Evolutionary conservation across 257 asterid genomes (phyloP).

Genomic region (Eucommia ulmoides): DNA sequence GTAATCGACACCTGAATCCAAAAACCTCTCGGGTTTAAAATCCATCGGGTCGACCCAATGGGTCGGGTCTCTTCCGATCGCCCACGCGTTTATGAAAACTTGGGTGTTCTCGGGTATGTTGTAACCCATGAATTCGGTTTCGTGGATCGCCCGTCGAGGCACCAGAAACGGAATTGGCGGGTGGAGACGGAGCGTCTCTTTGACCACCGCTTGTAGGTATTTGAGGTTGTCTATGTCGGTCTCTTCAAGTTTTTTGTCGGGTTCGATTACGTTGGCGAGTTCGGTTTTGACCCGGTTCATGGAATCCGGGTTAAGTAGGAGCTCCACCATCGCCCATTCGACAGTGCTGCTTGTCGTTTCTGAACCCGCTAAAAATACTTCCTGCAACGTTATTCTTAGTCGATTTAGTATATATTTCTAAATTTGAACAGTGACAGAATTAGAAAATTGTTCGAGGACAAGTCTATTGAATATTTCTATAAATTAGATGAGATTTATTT

Average conservation of each 20-base stretch:
- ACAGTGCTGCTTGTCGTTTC: conserved; percentile 50
- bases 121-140: conserved; percentile 35
- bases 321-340: conserved; percentile 69
- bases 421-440: too few relatives aligned
- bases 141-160: conserved; percentile 37
- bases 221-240: conserved; percentile 38
- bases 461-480: background rate
- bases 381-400: too few relatives aligned
- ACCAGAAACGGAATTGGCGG: conserved; percentile 45
- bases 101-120: conserved; percentile 35
- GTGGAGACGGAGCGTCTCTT: conserved; percentile 38
- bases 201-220: conserved; percentile 41
- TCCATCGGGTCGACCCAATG: conserved; percentile 36
- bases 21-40: conserved; percentile 44
- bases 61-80: conserved; percentile 47
- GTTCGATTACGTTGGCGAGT: conserved; percentile 20
- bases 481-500: background rate
- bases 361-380: conserved; percentile 54
- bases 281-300: conserved; percentile 36
- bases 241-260: conserved; percentile 26
- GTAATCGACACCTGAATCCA: conserved; percentile 30
- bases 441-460: too few relatives aligned
- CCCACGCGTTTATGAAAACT: conserved; percentile 39
- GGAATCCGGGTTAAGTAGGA: conserved; percentile 38
- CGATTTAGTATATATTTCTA: too few relatives aligned